phyloP scores from a whole-genome alignment of 805 yeast species.

The Metschnikowia lachancei region DNA sequence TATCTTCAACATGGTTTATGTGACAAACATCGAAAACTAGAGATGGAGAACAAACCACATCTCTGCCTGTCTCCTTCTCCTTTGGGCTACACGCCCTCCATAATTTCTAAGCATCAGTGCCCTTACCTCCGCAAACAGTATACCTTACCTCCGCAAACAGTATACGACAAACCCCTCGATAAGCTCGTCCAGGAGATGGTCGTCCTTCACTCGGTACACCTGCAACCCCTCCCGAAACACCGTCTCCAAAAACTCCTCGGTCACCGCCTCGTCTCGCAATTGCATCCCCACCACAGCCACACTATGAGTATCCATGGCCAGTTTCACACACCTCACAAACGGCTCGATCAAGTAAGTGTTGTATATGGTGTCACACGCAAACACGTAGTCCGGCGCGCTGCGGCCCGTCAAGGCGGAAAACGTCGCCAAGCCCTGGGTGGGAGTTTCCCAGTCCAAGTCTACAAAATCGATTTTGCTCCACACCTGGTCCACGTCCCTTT shows the following conservation, averaged over 20 bases:
- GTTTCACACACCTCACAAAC: constrained; percentile 44
- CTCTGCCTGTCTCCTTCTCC: too few species aligned
- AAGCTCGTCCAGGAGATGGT: constrained; percentile 30
- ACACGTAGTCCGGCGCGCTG: constrained; percentile 42
- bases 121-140: too few species aligned
- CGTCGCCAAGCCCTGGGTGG: constrained; percentile 32
- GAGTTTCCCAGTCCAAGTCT: constrained; percentile 62
- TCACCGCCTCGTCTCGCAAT: constrained; percentile 49
- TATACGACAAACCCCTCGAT: constrained; percentile 47
- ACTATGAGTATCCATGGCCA: constrained; percentile 28
- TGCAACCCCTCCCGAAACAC: constrained; percentile 31
- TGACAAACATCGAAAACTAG: too few species aligned
- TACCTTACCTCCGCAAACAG: constrained; percentile 20
- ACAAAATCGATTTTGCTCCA: constrained; percentile 40
- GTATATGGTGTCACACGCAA: constrained; percentile 67
- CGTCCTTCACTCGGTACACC: constrained; percentile 34
- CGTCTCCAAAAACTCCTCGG: constrained; percentile 44
- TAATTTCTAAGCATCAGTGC: too few species aligned
- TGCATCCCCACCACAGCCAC: constrained; percentile 49
- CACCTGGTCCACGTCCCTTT: neutral
- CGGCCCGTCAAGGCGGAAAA: constrained; percentile 9
- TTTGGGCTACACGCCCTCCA: too few species aligned
- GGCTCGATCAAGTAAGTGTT: constrained; percentile 56
- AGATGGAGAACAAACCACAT: too few species aligned
- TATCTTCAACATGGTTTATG: too few species aligned